Base-by-base conservation (phyloP, 257 asterid species). In the Schizonepeta tenuifolia region DNA sequence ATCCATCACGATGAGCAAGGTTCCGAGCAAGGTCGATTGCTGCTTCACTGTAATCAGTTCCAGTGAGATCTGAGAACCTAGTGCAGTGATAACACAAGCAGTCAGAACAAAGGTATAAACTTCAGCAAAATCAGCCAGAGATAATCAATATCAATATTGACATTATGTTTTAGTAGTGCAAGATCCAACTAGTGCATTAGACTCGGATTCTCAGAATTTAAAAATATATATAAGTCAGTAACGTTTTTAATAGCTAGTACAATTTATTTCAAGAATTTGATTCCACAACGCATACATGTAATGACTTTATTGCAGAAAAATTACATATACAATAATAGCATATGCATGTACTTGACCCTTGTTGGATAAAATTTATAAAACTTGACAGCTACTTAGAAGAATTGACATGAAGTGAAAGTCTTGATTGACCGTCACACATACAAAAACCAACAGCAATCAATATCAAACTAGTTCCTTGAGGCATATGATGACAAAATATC, bases 31-130 rank as follows among this genome's bases (percentile, higher is more conserved):
- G 88, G 78, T 86, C 90, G 72, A 95, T 80, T 65, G 97, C 99
- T 70, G 96, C 97, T 83, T 90, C 98, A 78, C 96, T 88, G 80
- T 95, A 95, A 81, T 95, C 98, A 69, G 89, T 92, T 74, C 98
- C 99, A 21, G 94, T 95, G 84, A 95, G 97, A 88, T 92, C 96
- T 69, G 91, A 82, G 94, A 92, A 95, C 90, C 99, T 92, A 81
- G 54, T 55, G 49, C 78, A 80, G 60, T 74, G 61, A 51, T 61
- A 82, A 70, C 43, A 63, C 15, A 70, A 38, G 38, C 76, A 73
- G 69, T 72, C 65, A 51, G 74, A 69, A 76, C 69, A 65, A 54
- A 24, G 76, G 64, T 68, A 41, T 58, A 49, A 26, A 70, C 9
- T 61, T 18, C 2, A 58, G 61, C 43, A 17, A 58, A 50, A 74